phyloP scores from a whole-genome alignment of 2,329 filamentous ascomycete genomes.

The Dactylellina cionopaga region DNA sequence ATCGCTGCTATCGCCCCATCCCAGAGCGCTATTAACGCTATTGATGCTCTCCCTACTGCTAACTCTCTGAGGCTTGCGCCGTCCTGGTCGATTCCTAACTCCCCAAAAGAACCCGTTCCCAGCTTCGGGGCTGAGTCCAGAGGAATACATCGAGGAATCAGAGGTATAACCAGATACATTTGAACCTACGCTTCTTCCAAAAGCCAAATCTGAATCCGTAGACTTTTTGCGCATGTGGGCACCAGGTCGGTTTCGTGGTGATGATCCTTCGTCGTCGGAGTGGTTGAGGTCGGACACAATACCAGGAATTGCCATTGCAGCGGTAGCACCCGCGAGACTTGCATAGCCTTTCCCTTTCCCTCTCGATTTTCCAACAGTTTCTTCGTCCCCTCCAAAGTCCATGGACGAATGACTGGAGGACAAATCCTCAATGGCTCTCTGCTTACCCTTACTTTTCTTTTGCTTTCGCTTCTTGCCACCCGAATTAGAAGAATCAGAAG shows the following conservation, averaged over 20 bases:
- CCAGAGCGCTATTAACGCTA: constrained; percentile 45
- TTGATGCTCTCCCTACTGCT: constrained; percentile 47
- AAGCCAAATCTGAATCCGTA: constrained; percentile 38
- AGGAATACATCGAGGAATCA: constrained; percentile 50
- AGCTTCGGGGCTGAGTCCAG: constrained; percentile 21
- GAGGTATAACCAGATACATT: constrained; percentile 40
- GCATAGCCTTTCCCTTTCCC: constrained; percentile 15
- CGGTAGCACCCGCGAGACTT: constrained; percentile 8
- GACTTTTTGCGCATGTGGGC: constrained; percentile 50
- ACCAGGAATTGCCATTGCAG: constrained; percentile 40
- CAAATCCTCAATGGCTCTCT: constrained; percentile 15
- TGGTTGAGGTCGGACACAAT: constrained; percentile 42
- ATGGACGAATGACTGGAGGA: constrained; percentile 44
- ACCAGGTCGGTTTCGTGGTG: constrained; percentile 32
- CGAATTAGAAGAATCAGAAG: neutral
- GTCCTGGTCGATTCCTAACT: constrained; percentile 28
- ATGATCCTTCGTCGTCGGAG: constrained; percentile 45
- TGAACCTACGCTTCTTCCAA: constrained; percentile 32
- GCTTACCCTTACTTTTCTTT: constrained; percentile 14
- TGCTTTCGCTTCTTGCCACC: constrained; percentile 17
- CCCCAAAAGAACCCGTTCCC: constrained; percentile 47
- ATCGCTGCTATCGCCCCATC: constrained; percentile 40
- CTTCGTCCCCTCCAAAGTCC: constrained; percentile 28
- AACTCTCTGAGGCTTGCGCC: constrained; percentile 34
- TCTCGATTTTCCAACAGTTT: neutral